Evolutionary conservation across 2,329 filamentous ascomycete species (phyloP).

Genomic region (Aotearoamyces nothofagi): DNA sequence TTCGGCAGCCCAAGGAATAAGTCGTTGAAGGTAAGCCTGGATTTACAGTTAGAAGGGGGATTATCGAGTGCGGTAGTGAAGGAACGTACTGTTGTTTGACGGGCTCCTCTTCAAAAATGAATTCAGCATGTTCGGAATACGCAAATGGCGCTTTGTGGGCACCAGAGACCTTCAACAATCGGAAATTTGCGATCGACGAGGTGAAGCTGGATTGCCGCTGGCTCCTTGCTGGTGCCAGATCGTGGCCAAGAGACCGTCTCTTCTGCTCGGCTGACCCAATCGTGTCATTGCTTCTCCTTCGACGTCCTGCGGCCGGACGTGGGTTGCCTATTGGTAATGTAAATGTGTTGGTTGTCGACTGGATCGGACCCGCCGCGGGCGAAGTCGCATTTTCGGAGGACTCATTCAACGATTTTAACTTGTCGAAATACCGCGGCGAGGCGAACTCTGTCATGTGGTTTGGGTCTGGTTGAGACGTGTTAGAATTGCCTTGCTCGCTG

Average conservation of each 20-base stretch:
- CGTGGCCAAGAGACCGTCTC: conserved; percentile 19
- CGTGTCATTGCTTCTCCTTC: conserved; percentile 3
- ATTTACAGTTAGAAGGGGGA: conserved; percentile 5
- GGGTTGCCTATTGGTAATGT: conserved; percentile 15
- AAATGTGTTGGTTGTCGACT: conserved; percentile 11
- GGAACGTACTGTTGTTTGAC: conserved; percentile 10
- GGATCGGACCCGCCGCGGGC: conserved; percentile 15
- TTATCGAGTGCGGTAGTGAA: neutral
- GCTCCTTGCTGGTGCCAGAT: conserved; percentile 15
- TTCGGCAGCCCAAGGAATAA: conserved; percentile 43
- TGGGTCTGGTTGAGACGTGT: no score
- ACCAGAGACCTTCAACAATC: conserved; percentile 16
- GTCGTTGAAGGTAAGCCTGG: conserved; percentile 31
- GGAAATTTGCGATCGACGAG: conserved; percentile 17
- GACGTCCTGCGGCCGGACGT: conserved; percentile 7
- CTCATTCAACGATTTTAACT: conserved; percentile 38
- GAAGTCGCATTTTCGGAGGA: conserved; percentile 24
- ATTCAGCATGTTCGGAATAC: conserved; percentile 14
- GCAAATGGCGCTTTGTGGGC: conserved; percentile 13
- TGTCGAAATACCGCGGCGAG: conserved; percentile 47
- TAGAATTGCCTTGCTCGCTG: no score
- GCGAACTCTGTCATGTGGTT: conserved; percentile 51
- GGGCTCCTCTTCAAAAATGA: conserved; percentile 13
- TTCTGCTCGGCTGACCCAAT: conserved; percentile 15
- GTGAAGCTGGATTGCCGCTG: conserved; percentile 18